Evolutionary conservation across 2,329 filamentous ascomycete genomes (phyloP), one percentile per base, ranked within the genome.

Genomic region (Helicocarpus griseus): DNA sequence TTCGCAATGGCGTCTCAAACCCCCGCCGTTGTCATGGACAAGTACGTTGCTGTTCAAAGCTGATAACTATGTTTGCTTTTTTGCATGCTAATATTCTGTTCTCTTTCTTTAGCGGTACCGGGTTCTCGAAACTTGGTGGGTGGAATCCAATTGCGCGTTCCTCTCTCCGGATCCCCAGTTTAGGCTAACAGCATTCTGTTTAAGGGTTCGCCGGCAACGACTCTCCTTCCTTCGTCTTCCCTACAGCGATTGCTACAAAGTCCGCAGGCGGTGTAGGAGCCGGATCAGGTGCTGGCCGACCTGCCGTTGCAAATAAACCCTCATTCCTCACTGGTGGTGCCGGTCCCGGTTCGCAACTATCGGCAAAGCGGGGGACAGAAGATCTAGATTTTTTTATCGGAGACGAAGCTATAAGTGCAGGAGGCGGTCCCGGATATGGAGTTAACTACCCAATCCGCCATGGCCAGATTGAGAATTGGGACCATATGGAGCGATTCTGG

Each of bases 11-110:
- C 93, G 69, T 86, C 87, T 77, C 91, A 97, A 83, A 97, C 93
- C 70, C 93, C 93, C 65, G 93, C 93, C 87, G 93, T 98, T 96
- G 93, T 98, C 89, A 98, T 98, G 91, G 93, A 98, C 93, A 98
- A 98, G 93, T 96, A 85, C 75, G 89, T 80, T 60, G 54, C 56
- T 55, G 39, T 60, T 56, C 55, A 19, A 60, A 52, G 38, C 38
- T 35, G n/a, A 13, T 40, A 48, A 60, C 63, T 53, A 55, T 59
- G 57, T 44, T 22, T 24, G 26, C 31, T 51, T 53, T 56, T 49
- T 49, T 29, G 61, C 73, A 75, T 29, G 61, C 73, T 75, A 65
- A 77, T 66, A 59, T 60, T 53, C 54, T 61, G 56, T 60, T 63
- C 62, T 54, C 36, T 63, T 62, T 54, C 36, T 64, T 56, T 72